Base-by-base conservation (phyloP, 768 basidiomycete species). In the Lactifluus echinatus region DNA sequence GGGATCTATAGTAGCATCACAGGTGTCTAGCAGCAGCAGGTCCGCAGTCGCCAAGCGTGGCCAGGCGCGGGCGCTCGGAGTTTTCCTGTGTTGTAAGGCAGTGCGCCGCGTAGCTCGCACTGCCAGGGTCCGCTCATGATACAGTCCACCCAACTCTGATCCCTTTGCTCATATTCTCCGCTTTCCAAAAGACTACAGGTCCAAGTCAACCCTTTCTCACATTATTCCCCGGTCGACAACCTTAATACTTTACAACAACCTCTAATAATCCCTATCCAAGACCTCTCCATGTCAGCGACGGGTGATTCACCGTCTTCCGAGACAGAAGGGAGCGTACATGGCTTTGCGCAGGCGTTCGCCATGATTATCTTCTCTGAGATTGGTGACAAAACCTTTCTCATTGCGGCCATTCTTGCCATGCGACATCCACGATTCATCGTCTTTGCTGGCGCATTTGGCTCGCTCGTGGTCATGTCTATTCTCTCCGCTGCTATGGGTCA, bases 311-410 rank as follows among this genome's bases (percentile, higher is more conserved):
- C n/a, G n/a, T n/a, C 56, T 19, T 14, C 34, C 15, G 49, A 34
- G 36, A 60, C 63, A 40, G 72, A 73, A 49, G 66, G 60, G 28
- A 55, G 59, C 24, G 36, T 77, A 51, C 74, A 84, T 61, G 87
- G 83, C 10, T 79, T 94, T 59, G 57, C 79, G 5, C 87, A 92
- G 66, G 82, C 91, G 5, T 92, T 93, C 74, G 70, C 79, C 60
- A 93, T 95, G 85, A 97, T 96, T 66, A 86, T 97, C 33, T 77
- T 88, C 68, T 92, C 90, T 2, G 91, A 93, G 76, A 87, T 94
- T 42, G 95, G 95, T 23, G 95, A 98, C 82, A 96, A 97, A 70
- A 97, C 95, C 0, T 87, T 87, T 66, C 75, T 87, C 62, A 85
- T 87, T 34, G 86, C 95, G 48, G 92, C 94, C 74, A 91, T 84